Conservation (phyloP, 106 monocot genomes). For the Dendrobium officinale region DNA sequence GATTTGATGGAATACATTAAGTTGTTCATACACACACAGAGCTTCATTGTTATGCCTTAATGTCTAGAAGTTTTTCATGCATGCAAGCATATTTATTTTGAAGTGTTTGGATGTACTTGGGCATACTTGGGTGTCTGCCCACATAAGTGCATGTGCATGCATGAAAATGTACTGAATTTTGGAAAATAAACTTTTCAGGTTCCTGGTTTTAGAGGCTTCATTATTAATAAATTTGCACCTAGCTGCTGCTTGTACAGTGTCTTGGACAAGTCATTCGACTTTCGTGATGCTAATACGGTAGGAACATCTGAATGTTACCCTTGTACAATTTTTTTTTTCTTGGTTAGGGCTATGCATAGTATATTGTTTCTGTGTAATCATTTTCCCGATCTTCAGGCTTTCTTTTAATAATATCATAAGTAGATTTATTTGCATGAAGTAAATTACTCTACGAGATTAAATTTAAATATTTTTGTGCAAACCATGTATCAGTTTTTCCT, state of each 20-base stretch:
- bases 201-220: slow-evolving; percentile 77
- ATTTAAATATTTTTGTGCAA: background rate
- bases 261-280: slow-evolving; percentile 85
- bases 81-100: background rate
- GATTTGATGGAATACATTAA: background rate
- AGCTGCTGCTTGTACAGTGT: slow-evolving; percentile 84
- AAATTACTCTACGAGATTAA: background rate
- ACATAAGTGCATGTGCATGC: background rate
- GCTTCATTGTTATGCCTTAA: background rate
- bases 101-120: background rate
- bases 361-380: background rate
- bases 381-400: too few relatives aligned
- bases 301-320: slow-evolving; percentile 2
- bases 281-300: slow-evolving; percentile 90
- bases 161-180: background rate
- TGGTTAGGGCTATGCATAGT: background rate
- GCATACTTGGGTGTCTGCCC: background rate
- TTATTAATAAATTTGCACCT: slow-evolving; percentile 74
- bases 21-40: background rate
- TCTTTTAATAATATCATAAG: too few relatives aligned
- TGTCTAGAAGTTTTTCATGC: slow-evolving; percentile 2
- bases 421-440: background rate
- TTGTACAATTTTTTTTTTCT: background rate
- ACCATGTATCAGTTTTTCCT: background rate
- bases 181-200: slow-evolving; percentile 27